Evolutionary conservation across 164 flowering plant species (phyloP), one percentile per base, ranked within the genome.

Genomic region (Platanus orientalis): DNA sequence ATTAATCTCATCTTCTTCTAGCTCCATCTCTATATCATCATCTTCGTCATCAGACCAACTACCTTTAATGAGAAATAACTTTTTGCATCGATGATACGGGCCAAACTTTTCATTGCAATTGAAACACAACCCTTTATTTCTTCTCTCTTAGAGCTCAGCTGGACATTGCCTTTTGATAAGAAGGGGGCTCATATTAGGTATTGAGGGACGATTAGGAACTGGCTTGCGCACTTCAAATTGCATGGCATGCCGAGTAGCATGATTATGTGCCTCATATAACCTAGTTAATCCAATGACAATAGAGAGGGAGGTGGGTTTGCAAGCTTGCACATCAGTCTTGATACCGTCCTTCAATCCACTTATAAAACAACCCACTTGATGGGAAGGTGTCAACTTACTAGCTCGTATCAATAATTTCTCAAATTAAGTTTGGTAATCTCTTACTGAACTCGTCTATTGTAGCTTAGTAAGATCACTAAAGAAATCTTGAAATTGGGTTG

Each of bases 331-430:
- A n/a, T n/a, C n/a, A n/a, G n/a, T n/a, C n/a, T n/a, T n/a, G n/a
- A n/a, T n/a, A n/a, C n/a, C n/a, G n/a, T n/a, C n/a, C n/a, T n/a
- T n/a, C n/a, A n/a, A n/a, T n/a, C n/a, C n/a, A n/a, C n/a, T n/a
- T n/a, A n/a, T n/a, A n/a, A n/a, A n/a, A n/a, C n/a, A n/a, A n/a
- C n/a, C n/a, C n/a, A n/a, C n/a, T n/a, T n/a, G n/a, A 28, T 54
- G 57, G 11, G 24, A 3, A 7, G 40, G 49, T 14, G 44, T 30
- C 32, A 10, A n/a, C 4, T 7, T 21, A 19, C 16, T 0, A 9
- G 24, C 24, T 14, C 30, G 28, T 10, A 2, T 51, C 10, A 69
- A 62, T 0, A 49, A 29, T 56, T 76, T 80, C 1, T 62, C 75
- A 28, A 10, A 74, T 0, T 72, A 26, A n/a, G n/a, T n/a, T n/a